Evolutionary conservation across 768 basidiomycete species (phyloP).

Genomic region (Mrakia blollopis): DNA sequence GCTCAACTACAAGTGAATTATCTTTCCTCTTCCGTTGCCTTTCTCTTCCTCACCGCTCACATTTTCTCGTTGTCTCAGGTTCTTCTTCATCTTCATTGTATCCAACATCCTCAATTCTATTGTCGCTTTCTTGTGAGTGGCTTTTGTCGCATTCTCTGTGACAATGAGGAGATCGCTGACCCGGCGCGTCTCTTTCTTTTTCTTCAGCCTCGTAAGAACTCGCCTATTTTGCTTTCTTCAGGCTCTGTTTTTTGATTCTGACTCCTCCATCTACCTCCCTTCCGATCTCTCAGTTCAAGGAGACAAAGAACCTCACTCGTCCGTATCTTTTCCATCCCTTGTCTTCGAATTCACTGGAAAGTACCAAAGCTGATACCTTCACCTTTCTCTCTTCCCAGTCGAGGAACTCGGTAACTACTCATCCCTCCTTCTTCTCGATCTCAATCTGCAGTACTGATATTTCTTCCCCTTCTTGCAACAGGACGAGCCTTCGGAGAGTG

Average conservation of each 20-base stretch:
- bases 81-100: conserved; percentile 7
- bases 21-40: neutral
- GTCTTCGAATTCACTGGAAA: too few relatives aligned
- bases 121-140: neutral
- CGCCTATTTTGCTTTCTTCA: too few relatives aligned
- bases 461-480: too few relatives aligned
- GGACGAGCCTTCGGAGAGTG: conserved; percentile 7
- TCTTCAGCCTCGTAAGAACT: neutral
- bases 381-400: neutral
- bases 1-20: neutral
- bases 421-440: too few relatives aligned
- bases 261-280: too few relatives aligned
- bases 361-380: too few relatives aligned
- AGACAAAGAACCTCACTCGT: conserved; percentile 9
- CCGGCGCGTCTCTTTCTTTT: neutral
- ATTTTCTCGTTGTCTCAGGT: neutral
- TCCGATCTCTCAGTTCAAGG: neutral
- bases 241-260: too few relatives aligned
- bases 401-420: neutral
- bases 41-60: neutral
- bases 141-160: neutral
- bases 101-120: conserved; percentile 9
- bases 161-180: neutral
- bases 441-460: too few relatives aligned
- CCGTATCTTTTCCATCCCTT: too few relatives aligned